Base-by-base conservation (phyloP, 2,329 filamentous ascomycete genomes). In the Aureobasidium sp. region DNA sequence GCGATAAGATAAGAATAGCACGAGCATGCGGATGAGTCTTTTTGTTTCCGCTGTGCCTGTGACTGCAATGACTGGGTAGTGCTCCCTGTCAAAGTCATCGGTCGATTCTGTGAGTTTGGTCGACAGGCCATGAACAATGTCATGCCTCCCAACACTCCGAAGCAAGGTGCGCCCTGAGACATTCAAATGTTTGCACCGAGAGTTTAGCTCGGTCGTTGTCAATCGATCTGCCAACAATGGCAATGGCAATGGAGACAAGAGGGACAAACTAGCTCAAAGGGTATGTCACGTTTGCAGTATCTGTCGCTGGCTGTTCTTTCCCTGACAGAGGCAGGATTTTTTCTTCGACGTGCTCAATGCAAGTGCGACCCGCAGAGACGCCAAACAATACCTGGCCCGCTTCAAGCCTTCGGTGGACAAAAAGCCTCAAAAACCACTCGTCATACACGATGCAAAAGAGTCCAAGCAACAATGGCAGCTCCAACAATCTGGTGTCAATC, bases 281-380 rank as follows among this genome's bases (percentile, higher is more conserved):
- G 53, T 54, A 24, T 2, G 44, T 16, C 4, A 16, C 19, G 17
- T 4, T 27, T n/a, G n/a, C n/a, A n/a, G 24, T 2, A 6, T 17
- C 3, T 6, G 1, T 8, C 12, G 4, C 11, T 6, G n/a, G 11
- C 11, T 25, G 2, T 6, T 16, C 21, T 37, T 32, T 41, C 7
- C 16, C 35, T 49, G n/a, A 54, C 44, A 16, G 10, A 60, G 65
- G 41, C 61, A 66, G 21, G 88, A 95, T 64, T 86, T 95, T 63
- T 84, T 95, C 62, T 78, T 94, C 27, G 90, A 89, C 14, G 80
- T 97, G 3, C 76, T 98, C 27, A 88, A 88, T 63, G 89, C 90
- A 16, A 89, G 90, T 10, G 87, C 90, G 5, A 96, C 91, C 0
- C 95, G 90, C 70, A 83, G 93, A 62, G 93, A 98, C 72, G 90